Base-by-base conservation (phyloP, 768 basidiomycete species). In the Cystobasidium onofrii region DNA sequence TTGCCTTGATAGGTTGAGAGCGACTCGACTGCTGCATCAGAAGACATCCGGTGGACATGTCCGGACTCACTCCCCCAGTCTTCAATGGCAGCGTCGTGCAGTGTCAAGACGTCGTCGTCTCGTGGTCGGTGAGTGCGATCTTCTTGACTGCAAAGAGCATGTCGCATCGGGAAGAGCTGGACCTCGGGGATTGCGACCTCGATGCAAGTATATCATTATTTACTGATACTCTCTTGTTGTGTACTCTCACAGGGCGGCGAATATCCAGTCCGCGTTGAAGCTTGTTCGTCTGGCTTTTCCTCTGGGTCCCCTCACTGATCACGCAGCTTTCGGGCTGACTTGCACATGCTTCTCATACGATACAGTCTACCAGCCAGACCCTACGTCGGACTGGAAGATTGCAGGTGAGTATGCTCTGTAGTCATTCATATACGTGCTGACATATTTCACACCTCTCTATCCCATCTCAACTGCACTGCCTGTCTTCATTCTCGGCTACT, bases 11-110 rank as follows among this genome's bases (percentile, higher is more conserved):
- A n/a, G n/a, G n/a, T n/a, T n/a, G n/a, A n/a, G n/a, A n/a, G n/a
- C n/a, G n/a, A n/a, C n/a, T n/a, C n/a, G n/a, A n/a, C n/a, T n/a
- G n/a, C n/a, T n/a, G n/a, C n/a, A n/a, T n/a, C n/a, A n/a, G n/a
- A n/a, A n/a, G n/a, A n/a, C n/a, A n/a, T n/a, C n/a, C n/a, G n/a
- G n/a, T n/a, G n/a, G n/a, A n/a, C 6, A 64, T 64, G 63, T 64
- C 63, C 7, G 63, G 10, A 12, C 63, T 64, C 34, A 46, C 63
- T 25, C 7, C 63, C 6, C 63, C 63, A 13, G 6, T 64, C 63
- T 64, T 64, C 71, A 92, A 91, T 80, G 85, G 90, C 77, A 85
- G 88, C 31, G 81, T 92, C 73, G 88, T 88, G 25, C 91, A 73
- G 75, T 63, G 46, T 52, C 43, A 57, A 39, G 34, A 41, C 31